Conservation (phyloP, 805 yeast genomes). For the Priceomyces medius region DNA sequence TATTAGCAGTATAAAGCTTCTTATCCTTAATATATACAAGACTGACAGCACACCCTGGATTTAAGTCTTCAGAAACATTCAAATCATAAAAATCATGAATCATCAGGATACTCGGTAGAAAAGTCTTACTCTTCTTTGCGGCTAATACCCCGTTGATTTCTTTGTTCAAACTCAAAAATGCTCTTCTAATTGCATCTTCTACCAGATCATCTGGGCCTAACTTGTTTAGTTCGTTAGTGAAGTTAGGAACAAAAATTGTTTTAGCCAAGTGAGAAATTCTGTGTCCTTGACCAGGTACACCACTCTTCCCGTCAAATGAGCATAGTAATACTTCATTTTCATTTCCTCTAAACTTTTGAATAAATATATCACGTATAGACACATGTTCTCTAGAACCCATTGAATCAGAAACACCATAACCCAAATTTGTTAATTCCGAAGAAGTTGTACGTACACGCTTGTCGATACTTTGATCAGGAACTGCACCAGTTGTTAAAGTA, state of each 20-base stretch:
- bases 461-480: conserved; percentile 83
- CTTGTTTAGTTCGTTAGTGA: conserved; percentile 64
- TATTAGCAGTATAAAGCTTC: conserved; percentile 74
- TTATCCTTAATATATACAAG: conserved; percentile 74
- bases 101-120: conserved; percentile 35
- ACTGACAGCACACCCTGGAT: conserved; percentile 83
- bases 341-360: conserved; percentile 83
- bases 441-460: conserved; percentile 90
- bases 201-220: conserved; percentile 45
- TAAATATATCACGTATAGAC: conserved; percentile 78
- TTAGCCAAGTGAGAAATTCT: conserved; percentile 72
- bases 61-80: conserved; percentile 59
- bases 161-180: conserved; percentile 76
- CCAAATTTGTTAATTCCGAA: conserved; percentile 68
- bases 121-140: conserved; percentile 41
- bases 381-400: conserved; percentile 67
- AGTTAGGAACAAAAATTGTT: conserved; percentile 62
- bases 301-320: conserved; percentile 78
- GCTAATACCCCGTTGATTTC: conserved; percentile 69
- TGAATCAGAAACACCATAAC: conserved; percentile 90
- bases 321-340: conserved; percentile 80
- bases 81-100: conserved; percentile 42
- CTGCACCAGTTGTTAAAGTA: conserved; percentile 80
- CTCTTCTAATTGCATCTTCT: conserved; percentile 74
- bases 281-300: conserved; percentile 45